Evolutionary conservation across 257 asterid species (phyloP).

Genomic region (Schizonepeta tenuifolia): DNA sequence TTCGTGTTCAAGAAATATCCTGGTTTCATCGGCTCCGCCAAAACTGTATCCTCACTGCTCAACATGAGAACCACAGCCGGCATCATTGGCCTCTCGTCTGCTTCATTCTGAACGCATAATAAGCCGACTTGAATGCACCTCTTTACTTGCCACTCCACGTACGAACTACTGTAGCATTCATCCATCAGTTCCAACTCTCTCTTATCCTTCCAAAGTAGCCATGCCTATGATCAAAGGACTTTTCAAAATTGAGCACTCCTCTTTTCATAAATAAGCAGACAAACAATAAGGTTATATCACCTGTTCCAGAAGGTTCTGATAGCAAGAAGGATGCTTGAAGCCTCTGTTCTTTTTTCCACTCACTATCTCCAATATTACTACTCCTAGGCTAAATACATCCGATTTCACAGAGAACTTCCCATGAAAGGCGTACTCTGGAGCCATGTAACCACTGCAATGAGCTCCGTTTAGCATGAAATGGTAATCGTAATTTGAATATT

Average conservation of each 20-base stretch:
- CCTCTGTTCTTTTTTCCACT: constrained; percentile 30
- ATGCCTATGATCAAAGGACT: constrained; percentile 8
- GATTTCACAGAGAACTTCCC: constrained; percentile 28
- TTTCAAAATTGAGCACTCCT: neutral
- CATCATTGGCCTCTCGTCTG: constrained; percentile 29
- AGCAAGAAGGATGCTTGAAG: constrained; percentile 2
- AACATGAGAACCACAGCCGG: constrained; percentile 13
- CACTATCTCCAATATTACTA: constrained; percentile 33
- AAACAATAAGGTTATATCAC: neutral
- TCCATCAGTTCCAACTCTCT: neutral
- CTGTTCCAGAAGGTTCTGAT: constrained; percentile 28
- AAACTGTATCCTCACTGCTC: neutral
- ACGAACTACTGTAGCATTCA: neutral
- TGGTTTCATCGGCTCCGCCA: neutral
- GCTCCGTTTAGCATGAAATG: neutral
- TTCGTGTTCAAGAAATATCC: neutral
- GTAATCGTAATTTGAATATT: neutral
- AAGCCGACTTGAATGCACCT: constrained; percentile 32
- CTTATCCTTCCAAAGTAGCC: constrained; percentile 21
- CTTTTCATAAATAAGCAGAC: neutral
- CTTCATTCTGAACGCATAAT: constrained; percentile 7
- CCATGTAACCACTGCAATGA: constrained; percentile 35
- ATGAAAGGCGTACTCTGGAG: constrained; percentile 31
- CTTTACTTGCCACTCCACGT: neutral
- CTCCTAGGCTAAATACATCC: constrained; percentile 34